Conservation (phyloP, 2,329 filamentous ascomycete genomes). For the Sporothrix schenckii region DNA sequence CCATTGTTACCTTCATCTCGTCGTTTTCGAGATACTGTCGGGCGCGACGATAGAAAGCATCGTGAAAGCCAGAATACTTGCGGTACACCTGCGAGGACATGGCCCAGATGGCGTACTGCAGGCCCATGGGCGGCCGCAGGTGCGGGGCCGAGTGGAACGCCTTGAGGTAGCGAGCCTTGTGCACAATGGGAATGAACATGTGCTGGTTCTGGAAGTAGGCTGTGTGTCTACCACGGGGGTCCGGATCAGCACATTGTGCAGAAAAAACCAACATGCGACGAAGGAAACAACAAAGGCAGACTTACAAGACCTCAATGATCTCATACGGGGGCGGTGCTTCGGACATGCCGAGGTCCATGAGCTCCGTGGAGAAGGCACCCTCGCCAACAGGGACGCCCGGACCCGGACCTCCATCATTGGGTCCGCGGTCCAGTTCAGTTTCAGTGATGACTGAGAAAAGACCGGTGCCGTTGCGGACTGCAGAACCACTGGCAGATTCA, state of each 20-base stretch:
- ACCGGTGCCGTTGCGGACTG: not conserved
- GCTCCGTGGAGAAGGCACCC: constrained; percentile 53
- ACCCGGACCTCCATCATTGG: not conserved
- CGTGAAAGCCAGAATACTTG: constrained; percentile 71
- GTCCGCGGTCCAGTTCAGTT: not conserved
- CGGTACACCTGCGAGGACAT: constrained; percentile 70
- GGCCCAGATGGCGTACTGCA: constrained; percentile 90
- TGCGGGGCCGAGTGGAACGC: constrained; percentile 72
- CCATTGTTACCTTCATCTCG: constrained; percentile 68
- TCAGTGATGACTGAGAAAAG: constrained; percentile 19
- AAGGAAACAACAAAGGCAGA: constrained; percentile 27
- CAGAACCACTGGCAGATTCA: not conserved
- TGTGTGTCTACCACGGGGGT: constrained; percentile 56
- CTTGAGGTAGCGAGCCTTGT: constrained; percentile 73
- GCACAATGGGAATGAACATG: constrained; percentile 73
- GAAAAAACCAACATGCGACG: not conserved
- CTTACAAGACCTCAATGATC: constrained; percentile 80
- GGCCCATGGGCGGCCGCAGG: constrained; percentile 76
- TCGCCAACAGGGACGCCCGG: constrained; percentile 4
- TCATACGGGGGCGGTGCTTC: constrained; percentile 79
- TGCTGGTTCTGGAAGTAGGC: constrained; percentile 78
- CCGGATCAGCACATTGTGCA: not conserved
- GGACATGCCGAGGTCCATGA: constrained; percentile 79
- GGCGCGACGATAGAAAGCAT: constrained; percentile 78
- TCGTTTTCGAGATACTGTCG: constrained; percentile 82